Percentiles rank a stretch among this genome's conserved stretches.
phyloP scores from a whole-genome alignment of 2,329 filamentous ascomycete genomes.

The Magnaporthales sp. region DNA sequence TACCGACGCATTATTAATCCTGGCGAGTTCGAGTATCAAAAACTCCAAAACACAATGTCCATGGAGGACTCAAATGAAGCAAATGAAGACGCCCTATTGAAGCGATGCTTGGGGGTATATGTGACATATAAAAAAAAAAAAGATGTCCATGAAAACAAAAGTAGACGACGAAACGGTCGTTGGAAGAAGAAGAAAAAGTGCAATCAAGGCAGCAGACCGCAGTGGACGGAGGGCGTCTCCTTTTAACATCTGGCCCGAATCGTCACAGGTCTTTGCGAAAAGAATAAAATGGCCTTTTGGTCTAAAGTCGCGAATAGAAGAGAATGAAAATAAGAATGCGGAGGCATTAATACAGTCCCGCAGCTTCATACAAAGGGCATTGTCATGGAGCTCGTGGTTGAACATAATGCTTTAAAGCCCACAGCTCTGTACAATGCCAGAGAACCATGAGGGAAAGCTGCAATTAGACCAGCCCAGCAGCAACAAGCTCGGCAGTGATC shows the following conservation, averaged over 20 bases:
- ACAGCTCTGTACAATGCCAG: not conserved
- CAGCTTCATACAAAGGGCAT: not conserved
- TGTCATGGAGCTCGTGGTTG: not conserved
- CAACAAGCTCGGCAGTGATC: conserved; percentile 57
- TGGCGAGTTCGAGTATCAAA: not conserved
- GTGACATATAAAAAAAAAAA: not conserved
- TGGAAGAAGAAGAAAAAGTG: not conserved
- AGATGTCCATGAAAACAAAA: not conserved
- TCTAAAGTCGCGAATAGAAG: not conserved
- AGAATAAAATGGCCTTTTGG: not conserved
- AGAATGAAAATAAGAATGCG: not conserved
- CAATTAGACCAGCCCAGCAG: not conserved
- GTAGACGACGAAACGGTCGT: not conserved
- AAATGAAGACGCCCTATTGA: not conserved
- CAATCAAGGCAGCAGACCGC: not conserved
- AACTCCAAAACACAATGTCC: not conserved
- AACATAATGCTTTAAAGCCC: not conserved
- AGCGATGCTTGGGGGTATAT: conserved; percentile 5
- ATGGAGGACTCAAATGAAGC: not conserved
- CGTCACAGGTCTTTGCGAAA: not conserved
- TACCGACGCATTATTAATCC: not conserved
- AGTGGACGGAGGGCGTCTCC: not conserved
- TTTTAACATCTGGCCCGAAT: not conserved
- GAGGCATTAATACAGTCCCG: not conserved
- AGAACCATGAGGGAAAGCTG: not conserved